Percentiles rank a stretch among this genome's conserved stretches.
These are phyloP conservation scores for Pythium utonaiense DNA, from an alignment of 352 stramenopile genomes.

Conservation along the genomic window DNA sequence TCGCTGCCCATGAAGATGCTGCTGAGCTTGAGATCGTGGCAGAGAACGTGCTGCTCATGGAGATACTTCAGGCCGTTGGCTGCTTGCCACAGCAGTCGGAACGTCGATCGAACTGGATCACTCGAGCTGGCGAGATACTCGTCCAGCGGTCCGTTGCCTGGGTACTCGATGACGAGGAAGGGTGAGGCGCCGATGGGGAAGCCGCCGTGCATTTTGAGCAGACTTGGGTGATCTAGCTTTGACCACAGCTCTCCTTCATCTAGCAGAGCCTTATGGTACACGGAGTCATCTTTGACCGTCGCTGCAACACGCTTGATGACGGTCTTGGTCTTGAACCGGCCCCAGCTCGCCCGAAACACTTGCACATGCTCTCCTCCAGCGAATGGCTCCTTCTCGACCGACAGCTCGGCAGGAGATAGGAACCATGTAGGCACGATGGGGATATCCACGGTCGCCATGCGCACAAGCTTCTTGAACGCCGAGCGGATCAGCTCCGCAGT, in stretches of 20 bases:
- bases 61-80: conserved; percentile 52
- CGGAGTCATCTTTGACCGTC: conserved; percentile 11
- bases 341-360: conserved; percentile 23
- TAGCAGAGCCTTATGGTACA: conserved; percentile 24
- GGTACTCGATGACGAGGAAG: conserved; percentile 54
- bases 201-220: conserved; percentile 53
- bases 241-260: conserved; percentile 40
- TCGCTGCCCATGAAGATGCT: conserved; percentile 54
- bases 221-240: conserved; percentile 41
- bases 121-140: conserved; percentile 46
- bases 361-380: conserved; percentile 2
- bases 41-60: conserved; percentile 40
- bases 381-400: conserved; percentile 23
- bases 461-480: conserved; percentile 45
- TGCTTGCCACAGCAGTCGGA: conserved; percentile 42
- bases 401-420: conserved; percentile 41
- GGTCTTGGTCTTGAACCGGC: conserved; percentile 19
- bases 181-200: conserved; percentile 41
- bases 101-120: conserved; percentile 34
- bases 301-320: conserved; percentile 39
- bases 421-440: conserved; percentile 48
- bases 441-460: conserved; percentile 40
- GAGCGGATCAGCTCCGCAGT: conserved; percentile 37
- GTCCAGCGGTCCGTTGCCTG: conserved; percentile 43
- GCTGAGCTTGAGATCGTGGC: conserved; percentile 44